A percentile compares a stretch with the other conserved stretches of the same genome.
phyloP scores from a whole-genome alignment of 1,139 yeast genomes.

The Hansenula sp. region DNA sequence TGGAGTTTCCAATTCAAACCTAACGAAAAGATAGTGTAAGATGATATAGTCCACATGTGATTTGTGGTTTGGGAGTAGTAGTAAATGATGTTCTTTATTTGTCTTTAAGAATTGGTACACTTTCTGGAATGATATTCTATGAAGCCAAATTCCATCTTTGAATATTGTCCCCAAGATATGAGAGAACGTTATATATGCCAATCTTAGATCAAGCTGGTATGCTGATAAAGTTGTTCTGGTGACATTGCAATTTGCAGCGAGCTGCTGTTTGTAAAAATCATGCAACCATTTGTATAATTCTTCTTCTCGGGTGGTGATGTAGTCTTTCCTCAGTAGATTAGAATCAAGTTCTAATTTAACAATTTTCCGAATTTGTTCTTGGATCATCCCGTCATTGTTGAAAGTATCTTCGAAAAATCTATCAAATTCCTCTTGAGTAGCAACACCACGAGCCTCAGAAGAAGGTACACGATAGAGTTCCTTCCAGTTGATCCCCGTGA shows the following conservation, averaged over 20 bases:
- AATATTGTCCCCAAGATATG: constrained; percentile 15
- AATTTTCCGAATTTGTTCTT: constrained; percentile 2
- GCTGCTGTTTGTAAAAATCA: constrained; percentile 11
- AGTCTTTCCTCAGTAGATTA: not conserved
- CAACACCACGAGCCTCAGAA: not conserved
- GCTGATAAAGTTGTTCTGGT: constrained; percentile 10
- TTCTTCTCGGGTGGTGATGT: not conserved
- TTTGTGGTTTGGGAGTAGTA: constrained; percentile 18
- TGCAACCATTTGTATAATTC: constrained; percentile 13
- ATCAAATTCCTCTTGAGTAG: not conserved
- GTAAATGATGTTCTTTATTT: not conserved
- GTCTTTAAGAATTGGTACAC: constrained; percentile 2
- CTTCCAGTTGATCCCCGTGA: constrained; percentile 6
- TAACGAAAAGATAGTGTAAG: constrained; percentile 14
- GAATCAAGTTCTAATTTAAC: not conserved
- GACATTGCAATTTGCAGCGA: constrained; percentile 9
- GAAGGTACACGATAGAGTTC: not conserved
- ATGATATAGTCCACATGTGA: constrained; percentile 21
- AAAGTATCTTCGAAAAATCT: constrained; percentile 1
- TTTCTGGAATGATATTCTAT: constrained; percentile 8
- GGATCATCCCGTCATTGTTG: not conserved
- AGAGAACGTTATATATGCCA: constrained; percentile 13
- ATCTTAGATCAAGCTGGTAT: constrained; percentile 7
- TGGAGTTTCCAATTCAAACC: constrained; percentile 17
- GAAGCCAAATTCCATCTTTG: constrained; percentile 21